Percentiles rank a stretch among this genome's conserved stretches.
Evolutionary conservation across 257 asterid genomes (phyloP).

Genomic region (Salvia hispanica): DNA sequence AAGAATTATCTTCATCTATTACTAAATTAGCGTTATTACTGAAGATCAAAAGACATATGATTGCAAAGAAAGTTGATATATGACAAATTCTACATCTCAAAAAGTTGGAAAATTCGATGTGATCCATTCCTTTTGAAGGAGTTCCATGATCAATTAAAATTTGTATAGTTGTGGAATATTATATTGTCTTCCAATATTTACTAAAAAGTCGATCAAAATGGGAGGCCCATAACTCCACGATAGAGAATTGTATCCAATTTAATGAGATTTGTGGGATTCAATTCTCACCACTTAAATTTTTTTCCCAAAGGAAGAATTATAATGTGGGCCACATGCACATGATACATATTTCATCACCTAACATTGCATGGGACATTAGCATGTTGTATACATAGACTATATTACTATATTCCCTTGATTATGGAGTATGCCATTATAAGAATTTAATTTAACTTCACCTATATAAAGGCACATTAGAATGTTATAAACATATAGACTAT

Average conservation of each 20-base stretch:
- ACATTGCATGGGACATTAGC: background rate
- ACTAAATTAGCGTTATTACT: too few species aligned
- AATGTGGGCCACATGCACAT: constrained; percentile 2
- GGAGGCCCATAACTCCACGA: constrained; percentile 30
- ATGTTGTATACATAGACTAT: too few species aligned
- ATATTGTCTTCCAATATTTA: background rate
- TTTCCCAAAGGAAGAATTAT: background rate
- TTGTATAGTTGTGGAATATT: constrained; percentile 20
- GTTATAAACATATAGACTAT: too few species aligned
- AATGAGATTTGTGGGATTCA: constrained; percentile 5
- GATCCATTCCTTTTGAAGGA: constrained; percentile 6
- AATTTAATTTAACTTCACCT: too few species aligned
- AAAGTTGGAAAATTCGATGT: constrained; percentile 11
- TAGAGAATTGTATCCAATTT: constrained; percentile 17
- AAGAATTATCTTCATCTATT: too few species aligned
- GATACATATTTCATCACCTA: background rate
- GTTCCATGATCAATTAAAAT: background rate
- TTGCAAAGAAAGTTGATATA: too few species aligned
- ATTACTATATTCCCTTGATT: too few species aligned
- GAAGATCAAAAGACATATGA: too few species aligned
- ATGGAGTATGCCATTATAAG: too few species aligned
- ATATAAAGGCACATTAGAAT: too few species aligned
- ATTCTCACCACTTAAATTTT: constrained; percentile 5
- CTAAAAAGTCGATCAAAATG: constrained; percentile 8
- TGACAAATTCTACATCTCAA: background rate